phyloP scores from a whole-genome alignment of 495 filamentous ascomycete genomes.

The Aspergillus nidulans region DNA sequence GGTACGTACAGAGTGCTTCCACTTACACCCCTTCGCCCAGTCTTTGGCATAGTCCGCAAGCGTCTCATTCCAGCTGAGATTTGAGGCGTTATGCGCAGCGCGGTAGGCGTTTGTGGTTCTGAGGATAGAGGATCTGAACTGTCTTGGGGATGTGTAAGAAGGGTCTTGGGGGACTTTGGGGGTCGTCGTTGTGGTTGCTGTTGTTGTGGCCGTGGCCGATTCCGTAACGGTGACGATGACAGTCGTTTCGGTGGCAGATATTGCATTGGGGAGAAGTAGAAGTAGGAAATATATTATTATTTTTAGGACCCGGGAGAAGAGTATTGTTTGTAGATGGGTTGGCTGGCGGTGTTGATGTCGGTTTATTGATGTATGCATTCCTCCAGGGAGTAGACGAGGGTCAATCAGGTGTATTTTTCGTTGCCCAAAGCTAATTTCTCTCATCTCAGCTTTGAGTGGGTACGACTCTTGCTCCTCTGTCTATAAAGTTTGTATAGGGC shows the following conservation, averaged over 20 bases:
- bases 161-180: constrained; percentile 23
- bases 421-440: no score
- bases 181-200: constrained; percentile 20
- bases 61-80: constrained; percentile 62
- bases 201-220: constrained; percentile 9
- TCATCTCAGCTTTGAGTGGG: no score
- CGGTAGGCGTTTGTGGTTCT: constrained; percentile 67
- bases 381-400: neutral
- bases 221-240: constrained; percentile 22
- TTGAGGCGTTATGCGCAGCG: constrained; percentile 54
- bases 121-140: constrained; percentile 57
- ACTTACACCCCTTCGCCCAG: constrained; percentile 52
- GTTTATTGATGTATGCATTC: neutral
- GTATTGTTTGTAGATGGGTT: neutral
- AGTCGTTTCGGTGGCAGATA: constrained; percentile 8
- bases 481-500: neutral
- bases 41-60: constrained; percentile 51
- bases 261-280: constrained; percentile 1
- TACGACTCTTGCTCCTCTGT: no score
- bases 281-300: neutral
- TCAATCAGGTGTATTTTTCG: neutral
- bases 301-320: neutral
- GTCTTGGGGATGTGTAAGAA: constrained; percentile 43
- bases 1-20: constrained; percentile 53
- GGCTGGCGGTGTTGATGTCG: neutral